Percentiles rank a stretch among this genome's conserved stretches.
Evolutionary conservation across 805 yeast species (phyloP).

Genomic region (Ogataea paraovalis): DNA sequence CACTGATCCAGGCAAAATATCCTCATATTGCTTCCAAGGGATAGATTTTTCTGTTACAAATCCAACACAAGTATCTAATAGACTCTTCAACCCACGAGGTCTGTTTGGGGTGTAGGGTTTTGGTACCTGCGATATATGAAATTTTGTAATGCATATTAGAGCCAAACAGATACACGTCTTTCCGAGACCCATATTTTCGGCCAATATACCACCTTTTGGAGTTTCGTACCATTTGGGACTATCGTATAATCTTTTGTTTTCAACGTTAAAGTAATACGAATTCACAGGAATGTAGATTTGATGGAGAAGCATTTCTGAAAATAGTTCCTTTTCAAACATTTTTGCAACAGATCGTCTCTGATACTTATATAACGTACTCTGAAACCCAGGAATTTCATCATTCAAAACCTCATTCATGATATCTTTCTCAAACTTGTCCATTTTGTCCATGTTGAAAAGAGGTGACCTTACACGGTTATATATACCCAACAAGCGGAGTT

Average conservation of each 20-base stretch:
- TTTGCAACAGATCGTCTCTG: conserved; percentile 57
- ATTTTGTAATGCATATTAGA: conserved; percentile 50
- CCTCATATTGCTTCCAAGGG: conserved; percentile 51
- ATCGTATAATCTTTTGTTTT: conserved; percentile 25
- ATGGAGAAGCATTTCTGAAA: conserved; percentile 14
- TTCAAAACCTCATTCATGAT: conserved; percentile 22
- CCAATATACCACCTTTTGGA: conserved; percentile 60
- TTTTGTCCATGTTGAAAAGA: conserved; percentile 13
- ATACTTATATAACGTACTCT: conserved; percentile 49
- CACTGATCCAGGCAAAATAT: conserved; percentile 43
- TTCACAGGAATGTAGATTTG: background rate
- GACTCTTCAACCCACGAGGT: conserved; percentile 22
- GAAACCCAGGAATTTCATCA: conserved; percentile 42
- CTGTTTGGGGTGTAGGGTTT: conserved; percentile 11
- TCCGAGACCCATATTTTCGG: conserved; percentile 69
- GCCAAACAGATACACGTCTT: conserved; percentile 60
- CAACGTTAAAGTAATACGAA: conserved; percentile 35
- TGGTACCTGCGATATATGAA: conserved; percentile 48
- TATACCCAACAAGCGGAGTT: conserved; percentile 25
- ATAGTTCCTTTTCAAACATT: conserved; percentile 53
- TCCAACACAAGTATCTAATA: conserved; percentile 40
- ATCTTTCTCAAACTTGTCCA: conserved; percentile 20
- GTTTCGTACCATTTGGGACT: conserved; percentile 41
- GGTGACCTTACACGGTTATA: conserved; percentile 37
- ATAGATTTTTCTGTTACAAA: conserved; percentile 44